Evolutionary conservation across 1,139 yeast species (phyloP).

Genomic region (Suhomyces guaymorum): DNA sequence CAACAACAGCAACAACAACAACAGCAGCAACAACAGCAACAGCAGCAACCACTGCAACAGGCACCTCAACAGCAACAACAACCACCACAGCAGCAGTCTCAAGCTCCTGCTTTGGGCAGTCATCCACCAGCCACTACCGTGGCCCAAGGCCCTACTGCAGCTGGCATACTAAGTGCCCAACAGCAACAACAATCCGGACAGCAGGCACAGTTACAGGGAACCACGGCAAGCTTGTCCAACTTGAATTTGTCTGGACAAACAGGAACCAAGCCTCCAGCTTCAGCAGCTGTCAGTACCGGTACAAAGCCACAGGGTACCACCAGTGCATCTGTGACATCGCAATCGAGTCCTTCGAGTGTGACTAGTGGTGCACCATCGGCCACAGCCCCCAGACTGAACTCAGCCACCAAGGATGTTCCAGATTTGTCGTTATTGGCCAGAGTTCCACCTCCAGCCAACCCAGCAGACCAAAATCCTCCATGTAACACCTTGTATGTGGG

Average conservation of each 20-base stretch:
- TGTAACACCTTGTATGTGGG: conserved; percentile 97
- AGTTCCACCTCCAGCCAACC: conserved; percentile 96
- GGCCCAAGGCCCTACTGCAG: conserved; percentile 20
- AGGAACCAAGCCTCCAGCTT: conserved; percentile 9
- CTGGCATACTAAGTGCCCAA: conserved; percentile 16
- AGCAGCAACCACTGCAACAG: conserved; percentile 15
- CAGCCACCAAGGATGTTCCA: conserved; percentile 50
- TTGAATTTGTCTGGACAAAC: conserved; percentile 6
- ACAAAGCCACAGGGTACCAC: neutral
- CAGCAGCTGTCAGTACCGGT: conserved; percentile 1
- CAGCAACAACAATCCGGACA: conserved; percentile 13
- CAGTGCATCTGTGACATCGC: neutral
- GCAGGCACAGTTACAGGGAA: conserved; percentile 6
- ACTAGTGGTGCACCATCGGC: conserved; percentile 2
- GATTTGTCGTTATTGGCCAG: conserved; percentile 71
- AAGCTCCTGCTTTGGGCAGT: conserved; percentile 10
- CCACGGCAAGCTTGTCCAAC: conserved; percentile 7
- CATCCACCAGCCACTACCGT: conserved; percentile 8
- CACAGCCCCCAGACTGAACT: conserved; percentile 2
- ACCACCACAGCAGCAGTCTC: conserved; percentile 14
- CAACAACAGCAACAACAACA: conserved; percentile 9
- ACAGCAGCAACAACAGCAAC: conserved; percentile 4
- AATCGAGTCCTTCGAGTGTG: neutral
- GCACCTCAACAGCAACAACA: conserved; percentile 16
- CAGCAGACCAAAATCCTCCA: conserved; percentile 99